Evolutionary conservation across 345 rosid genomes (phyloP), one percentile per base, ranked within the genome.

Genomic region (Firmiana major): DNA sequence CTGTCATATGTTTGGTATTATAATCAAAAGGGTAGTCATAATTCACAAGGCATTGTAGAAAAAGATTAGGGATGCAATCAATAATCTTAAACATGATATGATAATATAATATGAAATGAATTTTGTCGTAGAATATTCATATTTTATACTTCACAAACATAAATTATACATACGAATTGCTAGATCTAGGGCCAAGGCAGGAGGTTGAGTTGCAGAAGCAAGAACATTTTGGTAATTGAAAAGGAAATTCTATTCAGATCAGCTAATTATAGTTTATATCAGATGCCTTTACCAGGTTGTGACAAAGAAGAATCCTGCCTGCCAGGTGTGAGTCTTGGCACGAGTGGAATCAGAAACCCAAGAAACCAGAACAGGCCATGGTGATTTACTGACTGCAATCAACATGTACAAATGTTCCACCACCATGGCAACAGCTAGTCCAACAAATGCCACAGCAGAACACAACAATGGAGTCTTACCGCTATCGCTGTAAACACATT

Each of bases 401-500:
- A 96, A 75, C 79, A 96, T 71, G 81, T 82, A 94, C 77, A 85
- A 40, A 79, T 93, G 95, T 63, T 92, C 84, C 28, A 87, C 86
- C 65, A 91, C 93, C 94, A 92, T 87, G 55, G 90, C 87, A 22
- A 82, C 84, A 3, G 93, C 97, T 51, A 93, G 75, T 71, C 88
- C 90, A 10, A 88, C 80, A 49, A 95, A 93, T 13, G 98, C 93
- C 43, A 80, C 75, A 0, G 86, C 85, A 10, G 88, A 86, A 17
- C 94, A 91, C 66, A 92, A 64, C 77, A 94, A 85, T 24, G 99
- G 94, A 19, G 84, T 84, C 81, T 86, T 87, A 17, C 99, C 99
- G 34, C 89, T 89, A 10, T 94, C 86, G 12, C 83, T 90, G 78
- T 94, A 94, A 19, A 76, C 82, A 60, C 99, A 96, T 74, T 90